These are phyloP conservation scores for Polyporus tsugae DNA, from an alignment of 1,284 basidiomycete genomes.

Conservation along the genomic window DNA sequence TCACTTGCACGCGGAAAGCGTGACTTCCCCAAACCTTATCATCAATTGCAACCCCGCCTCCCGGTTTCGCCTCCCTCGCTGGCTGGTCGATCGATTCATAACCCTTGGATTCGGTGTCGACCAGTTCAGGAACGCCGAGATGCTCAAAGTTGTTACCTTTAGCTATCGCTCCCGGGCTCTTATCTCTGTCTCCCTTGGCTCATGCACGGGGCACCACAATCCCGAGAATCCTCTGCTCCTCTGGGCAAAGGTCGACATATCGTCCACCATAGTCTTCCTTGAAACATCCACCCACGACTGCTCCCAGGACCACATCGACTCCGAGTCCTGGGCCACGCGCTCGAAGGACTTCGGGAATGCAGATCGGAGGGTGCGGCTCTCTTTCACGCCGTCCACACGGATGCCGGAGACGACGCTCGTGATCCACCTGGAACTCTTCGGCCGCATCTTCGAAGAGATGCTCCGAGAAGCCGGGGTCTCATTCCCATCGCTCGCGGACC, in stretches of 20 bases:
- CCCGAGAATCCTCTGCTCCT: neutral
- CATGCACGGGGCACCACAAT: neutral
- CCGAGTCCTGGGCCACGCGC: neutral
- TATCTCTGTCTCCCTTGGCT: neutral
- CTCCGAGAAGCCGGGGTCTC: conserved; percentile 10
- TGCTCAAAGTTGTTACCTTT: neutral
- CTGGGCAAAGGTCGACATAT: neutral
- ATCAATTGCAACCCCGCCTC: neutral
- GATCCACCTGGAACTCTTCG: neutral
- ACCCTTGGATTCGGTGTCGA: neutral
- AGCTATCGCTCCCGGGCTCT: neutral
- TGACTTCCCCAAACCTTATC: neutral
- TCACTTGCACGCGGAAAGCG: neutral
- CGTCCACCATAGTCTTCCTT: neutral
- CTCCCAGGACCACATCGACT: conserved; percentile 3
- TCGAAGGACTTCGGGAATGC: conserved; percentile 2
- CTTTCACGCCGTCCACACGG: neutral
- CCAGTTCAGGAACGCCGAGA: neutral
- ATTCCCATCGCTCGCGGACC: conserved; percentile 5
- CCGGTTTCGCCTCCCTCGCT: neutral
- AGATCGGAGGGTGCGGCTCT: neutral
- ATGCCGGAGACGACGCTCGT: neutral
- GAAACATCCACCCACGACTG: neutral
- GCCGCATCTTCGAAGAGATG: conserved; percentile 2
- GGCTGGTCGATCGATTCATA: neutral